phyloP scores from a whole-genome alignment of 768 basidiomycete species.

The Filobasidium floriforme region DNA sequence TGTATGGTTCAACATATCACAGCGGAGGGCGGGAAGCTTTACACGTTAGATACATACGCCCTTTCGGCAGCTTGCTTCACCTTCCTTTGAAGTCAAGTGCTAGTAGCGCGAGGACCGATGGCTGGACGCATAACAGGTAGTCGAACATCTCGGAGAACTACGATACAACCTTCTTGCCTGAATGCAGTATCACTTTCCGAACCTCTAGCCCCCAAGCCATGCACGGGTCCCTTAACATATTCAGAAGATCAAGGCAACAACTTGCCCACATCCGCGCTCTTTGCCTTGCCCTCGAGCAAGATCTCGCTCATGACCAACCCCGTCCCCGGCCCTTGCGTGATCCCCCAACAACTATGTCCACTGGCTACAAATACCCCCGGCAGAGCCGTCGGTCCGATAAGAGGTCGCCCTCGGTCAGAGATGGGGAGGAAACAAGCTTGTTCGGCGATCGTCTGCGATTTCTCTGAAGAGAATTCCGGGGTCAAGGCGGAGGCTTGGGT shows the following conservation, averaged over 20 bases:
- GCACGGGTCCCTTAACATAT: too few species aligned
- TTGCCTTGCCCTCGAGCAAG: slow-evolving; percentile 60
- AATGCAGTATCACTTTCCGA: too few species aligned
- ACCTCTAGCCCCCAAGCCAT: too few species aligned
- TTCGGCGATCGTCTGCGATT: slow-evolving; percentile 51
- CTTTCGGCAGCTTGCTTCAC: too few species aligned
- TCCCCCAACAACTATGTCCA: slow-evolving; percentile 47
- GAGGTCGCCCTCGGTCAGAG: slow-evolving; percentile 55
- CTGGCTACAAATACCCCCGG: slow-evolving; percentile 64
- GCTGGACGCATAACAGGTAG: too few species aligned
- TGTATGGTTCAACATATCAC: too few species aligned
- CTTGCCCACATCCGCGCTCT: slow-evolving; percentile 53
- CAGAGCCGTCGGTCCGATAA: slow-evolving; percentile 59
- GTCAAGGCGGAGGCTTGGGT: slow-evolving; percentile 42
- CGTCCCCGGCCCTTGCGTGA: slow-evolving; percentile 63
- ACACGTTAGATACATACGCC: too few species aligned
- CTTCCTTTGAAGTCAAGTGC: too few species aligned
- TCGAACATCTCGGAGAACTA: too few species aligned
- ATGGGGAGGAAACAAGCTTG: slow-evolving; percentile 76
- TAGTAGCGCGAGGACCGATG: too few species aligned
- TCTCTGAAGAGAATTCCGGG: slow-evolving; percentile 47
- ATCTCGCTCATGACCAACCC: slow-evolving; percentile 65
- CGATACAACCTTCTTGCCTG: too few species aligned
- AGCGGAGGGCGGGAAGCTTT: too few species aligned
- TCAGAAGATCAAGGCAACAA: slow-evolving; percentile 34